Conservation (phyloP, 768 basidiomycete genomes). For the Cystobasidium onofrii region DNA sequence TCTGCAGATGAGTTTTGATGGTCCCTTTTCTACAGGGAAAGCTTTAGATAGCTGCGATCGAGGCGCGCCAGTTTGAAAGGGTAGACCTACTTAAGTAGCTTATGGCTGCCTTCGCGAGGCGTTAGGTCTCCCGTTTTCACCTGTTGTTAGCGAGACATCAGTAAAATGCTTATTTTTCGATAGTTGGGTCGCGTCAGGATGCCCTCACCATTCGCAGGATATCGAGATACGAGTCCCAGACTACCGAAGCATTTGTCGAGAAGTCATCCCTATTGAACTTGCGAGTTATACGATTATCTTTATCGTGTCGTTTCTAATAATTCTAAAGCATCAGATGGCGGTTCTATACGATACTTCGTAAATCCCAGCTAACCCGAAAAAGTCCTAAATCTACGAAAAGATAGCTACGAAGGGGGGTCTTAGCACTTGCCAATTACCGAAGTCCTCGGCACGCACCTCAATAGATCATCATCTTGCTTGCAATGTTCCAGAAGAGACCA, state of each 20-base stretch:
- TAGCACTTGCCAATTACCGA: background rate
- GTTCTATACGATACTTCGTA: background rate
- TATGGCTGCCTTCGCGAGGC: background rate
- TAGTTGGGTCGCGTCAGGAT: background rate
- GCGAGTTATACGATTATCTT: slow-evolving; percentile 2
- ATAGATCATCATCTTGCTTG: slow-evolving; percentile 28
- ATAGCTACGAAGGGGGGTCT: background rate
- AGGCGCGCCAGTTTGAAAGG: no score
- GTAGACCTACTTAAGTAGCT: background rate
- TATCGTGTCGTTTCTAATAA: slow-evolving; percentile 10
- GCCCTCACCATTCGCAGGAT: background rate
- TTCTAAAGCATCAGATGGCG: background rate
- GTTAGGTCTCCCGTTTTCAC: background rate
- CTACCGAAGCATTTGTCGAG: background rate
- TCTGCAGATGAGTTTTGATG: background rate
- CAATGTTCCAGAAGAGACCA: slow-evolving; percentile 15
- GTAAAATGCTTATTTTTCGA: background rate
- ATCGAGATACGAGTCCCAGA: slow-evolving; percentile 1
- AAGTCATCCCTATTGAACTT: slow-evolving; percentile 23
- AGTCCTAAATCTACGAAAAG: slow-evolving; percentile 21
- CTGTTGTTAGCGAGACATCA: background rate
- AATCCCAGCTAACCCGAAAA: background rate
- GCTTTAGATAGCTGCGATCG: background rate
- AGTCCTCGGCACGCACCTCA: background rate
- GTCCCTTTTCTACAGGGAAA: background rate